These are phyloP conservation scores for Xylariaceae sp. DNA, from an alignment of 2,329 filamentous ascomycete species.

Conservation along the genomic window DNA sequence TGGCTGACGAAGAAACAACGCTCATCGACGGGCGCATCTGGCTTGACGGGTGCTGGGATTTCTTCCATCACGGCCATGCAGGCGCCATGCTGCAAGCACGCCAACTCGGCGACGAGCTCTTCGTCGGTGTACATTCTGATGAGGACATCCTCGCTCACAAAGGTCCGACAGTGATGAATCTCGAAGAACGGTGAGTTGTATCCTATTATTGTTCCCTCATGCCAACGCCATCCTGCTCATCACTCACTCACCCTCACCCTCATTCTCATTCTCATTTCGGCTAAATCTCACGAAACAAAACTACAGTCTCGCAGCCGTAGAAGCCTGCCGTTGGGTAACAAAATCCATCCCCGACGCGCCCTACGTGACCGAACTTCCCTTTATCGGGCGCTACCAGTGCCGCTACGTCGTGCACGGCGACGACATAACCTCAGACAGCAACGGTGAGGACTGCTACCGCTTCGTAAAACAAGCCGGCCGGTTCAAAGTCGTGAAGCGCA, in stretches of 20 bases:
- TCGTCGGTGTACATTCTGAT: slow-evolving; percentile 92
- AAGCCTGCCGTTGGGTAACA: slow-evolving; percentile 94
- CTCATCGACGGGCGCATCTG: slow-evolving; percentile 74
- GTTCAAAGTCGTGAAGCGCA: slow-evolving; percentile 96
- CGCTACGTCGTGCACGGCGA: slow-evolving; percentile 95
- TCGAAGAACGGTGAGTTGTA: slow-evolving; percentile 76
- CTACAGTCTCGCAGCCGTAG: slow-evolving; percentile 74
- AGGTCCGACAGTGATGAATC: slow-evolving; percentile 93
- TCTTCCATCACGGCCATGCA: slow-evolving; percentile 96
- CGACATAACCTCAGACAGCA: slow-evolving; percentile 92
- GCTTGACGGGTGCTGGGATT: slow-evolving; percentile 99
- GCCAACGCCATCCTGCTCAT: no score
- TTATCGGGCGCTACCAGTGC: slow-evolving; percentile 95
- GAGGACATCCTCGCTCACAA: slow-evolving; percentile 96
- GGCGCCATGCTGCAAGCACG: slow-evolving; percentile 96
- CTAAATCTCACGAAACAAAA: slow-evolving; percentile 27
- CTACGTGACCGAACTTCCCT: slow-evolving; percentile 89
- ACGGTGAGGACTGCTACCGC: slow-evolving; percentile 93
- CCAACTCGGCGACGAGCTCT: slow-evolving; percentile 81
- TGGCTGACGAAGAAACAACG: slow-evolving; percentile 35
- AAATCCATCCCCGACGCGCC: slow-evolving; percentile 78
- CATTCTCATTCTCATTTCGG: no score
- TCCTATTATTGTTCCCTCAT: no score
- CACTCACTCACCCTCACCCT: no score
- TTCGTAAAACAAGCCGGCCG: slow-evolving; percentile 91